Conservation (phyloP, 1,284 basidiomycete species). For the Schizopora paradoxa region DNA sequence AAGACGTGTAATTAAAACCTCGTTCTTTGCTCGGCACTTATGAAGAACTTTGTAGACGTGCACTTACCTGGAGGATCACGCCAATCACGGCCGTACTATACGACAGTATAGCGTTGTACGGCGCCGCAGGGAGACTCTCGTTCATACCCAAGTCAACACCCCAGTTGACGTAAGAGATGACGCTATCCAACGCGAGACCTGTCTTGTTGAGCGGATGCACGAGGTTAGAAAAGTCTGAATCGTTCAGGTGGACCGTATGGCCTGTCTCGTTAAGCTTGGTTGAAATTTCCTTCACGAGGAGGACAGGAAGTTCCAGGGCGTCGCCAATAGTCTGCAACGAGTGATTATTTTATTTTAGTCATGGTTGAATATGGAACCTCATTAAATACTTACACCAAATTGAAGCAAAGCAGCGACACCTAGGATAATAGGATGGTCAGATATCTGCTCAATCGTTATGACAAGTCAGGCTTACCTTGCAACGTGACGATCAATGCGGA, state of each 20-base stretch:
- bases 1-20: too few species aligned
- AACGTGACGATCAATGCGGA: constrained; percentile 16
- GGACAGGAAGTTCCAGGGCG: constrained; percentile 9
- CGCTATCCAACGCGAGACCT: constrained; percentile 1
- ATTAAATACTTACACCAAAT: constrained; percentile 6
- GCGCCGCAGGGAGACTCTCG: neutral
- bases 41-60: neutral
- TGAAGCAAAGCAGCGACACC: constrained; percentile 9
- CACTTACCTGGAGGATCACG: constrained; percentile 11
- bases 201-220: constrained; percentile 8
- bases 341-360: neutral
- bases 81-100: constrained; percentile 8
- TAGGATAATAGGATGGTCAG: neutral
- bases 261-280: constrained; percentile 1
- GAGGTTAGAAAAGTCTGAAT: constrained; percentile 5
- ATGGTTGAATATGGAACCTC: neutral
- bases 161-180: constrained; percentile 5
- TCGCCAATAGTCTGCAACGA: constrained; percentile 7
- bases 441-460: neutral
- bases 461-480: constrained; percentile 7
- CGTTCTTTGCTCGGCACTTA: neutral
- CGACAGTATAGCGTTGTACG: constrained; percentile 6
- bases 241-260: constrained; percentile 1
- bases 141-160: constrained; percentile 5
- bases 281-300: constrained; percentile 4